Evolutionary conservation across 2,329 filamentous ascomycete species (phyloP), one percentile per base, ranked within the genome.

Genomic region (Hypoxylon rubiginosum): DNA sequence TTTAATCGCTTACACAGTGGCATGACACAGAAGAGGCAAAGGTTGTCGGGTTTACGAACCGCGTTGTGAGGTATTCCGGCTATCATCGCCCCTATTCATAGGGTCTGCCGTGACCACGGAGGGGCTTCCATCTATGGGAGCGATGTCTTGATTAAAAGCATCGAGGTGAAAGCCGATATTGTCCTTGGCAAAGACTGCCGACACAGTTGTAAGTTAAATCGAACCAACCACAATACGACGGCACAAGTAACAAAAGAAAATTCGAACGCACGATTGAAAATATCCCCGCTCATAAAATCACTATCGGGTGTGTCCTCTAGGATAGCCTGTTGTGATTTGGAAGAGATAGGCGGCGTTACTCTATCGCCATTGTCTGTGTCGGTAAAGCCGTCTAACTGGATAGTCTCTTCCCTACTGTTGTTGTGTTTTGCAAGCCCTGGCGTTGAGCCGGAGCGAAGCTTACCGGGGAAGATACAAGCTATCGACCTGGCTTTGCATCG

Each of bases 401-500:
- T 15, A 17, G 46, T 5, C 46, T 28, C 46, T 30, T 17, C 46
- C 8, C 24, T 32, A 17, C n/a, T 24, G 24, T 10, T 32, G 13
- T 50, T 50, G 24, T 9, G 21, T n/a, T 24, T 28, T 21, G 21
- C 13, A 24, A 32, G 46, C 41, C 21, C 26, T 17, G 3, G 24
- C 15, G 21, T 19, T 30, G 41, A 34, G 24, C n/a, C 43, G n/a
- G 28, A 39, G 2, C 24, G 36, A n/a, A 13, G 49, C 15, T 13
- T 54, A 36, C 21, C 19, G 21, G 61, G 54, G 61, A 64, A 64
- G 36, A 64, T 58, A 32, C 61, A 64, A 24, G 54, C 61, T 49
- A 56, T 55, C 17, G 48, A 54, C 41, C 55, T 58, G 8, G 46
- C 21, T 21, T 58, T 53, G 30, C 61, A 64, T 43, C 61, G 26